A percentile compares a stretch with the other conserved stretches of the same genome.
Evolutionary conservation across 2,329 filamentous ascomycete genomes (phyloP).

Genomic region (Colletotrichum karsti): DNA sequence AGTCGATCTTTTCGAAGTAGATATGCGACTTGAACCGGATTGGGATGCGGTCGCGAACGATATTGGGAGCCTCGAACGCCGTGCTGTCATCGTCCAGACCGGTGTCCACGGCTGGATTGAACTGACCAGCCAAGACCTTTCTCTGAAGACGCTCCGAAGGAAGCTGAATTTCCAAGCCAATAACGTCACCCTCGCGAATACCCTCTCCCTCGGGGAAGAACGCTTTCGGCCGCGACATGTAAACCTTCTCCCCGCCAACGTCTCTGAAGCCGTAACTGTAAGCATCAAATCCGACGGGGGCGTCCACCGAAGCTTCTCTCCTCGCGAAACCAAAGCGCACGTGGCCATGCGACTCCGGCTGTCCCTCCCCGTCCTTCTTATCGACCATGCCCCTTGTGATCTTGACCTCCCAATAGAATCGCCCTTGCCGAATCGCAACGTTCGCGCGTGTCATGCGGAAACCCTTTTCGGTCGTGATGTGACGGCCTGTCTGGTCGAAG

Average conservation of each 20-base stretch:
- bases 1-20: constrained; percentile 93
- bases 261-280: constrained; percentile 96
- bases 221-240: constrained; percentile 91
- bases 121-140: constrained; percentile 86
- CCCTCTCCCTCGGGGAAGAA: constrained; percentile 84
- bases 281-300: constrained; percentile 85
- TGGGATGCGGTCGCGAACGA: constrained; percentile 93
- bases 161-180: constrained; percentile 91
- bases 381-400: constrained; percentile 78
- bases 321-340: constrained; percentile 90
- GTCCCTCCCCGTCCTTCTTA: constrained; percentile 47
- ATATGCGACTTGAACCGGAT: constrained; percentile 94
- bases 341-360: constrained; percentile 62
- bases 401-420: constrained; percentile 94
- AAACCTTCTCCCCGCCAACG: constrained; percentile 88
- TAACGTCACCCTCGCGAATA: constrained; percentile 89
- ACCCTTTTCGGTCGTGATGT: constrained; percentile 90
- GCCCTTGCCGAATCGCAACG: constrained; percentile 86
- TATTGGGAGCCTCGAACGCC: constrained; percentile 73
- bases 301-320: constrained; percentile 82
- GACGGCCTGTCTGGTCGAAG: constrained; percentile 78
- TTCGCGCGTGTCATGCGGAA: constrained; percentile 93
- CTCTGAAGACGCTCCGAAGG: constrained; percentile 86
- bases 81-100: constrained; percentile 63
- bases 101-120: constrained; percentile 84